Evolutionary conservation across 1,284 basidiomycete species (phyloP), one percentile per base, ranked within the genome.

Genomic region (Pseudozyma thailandica): DNA sequence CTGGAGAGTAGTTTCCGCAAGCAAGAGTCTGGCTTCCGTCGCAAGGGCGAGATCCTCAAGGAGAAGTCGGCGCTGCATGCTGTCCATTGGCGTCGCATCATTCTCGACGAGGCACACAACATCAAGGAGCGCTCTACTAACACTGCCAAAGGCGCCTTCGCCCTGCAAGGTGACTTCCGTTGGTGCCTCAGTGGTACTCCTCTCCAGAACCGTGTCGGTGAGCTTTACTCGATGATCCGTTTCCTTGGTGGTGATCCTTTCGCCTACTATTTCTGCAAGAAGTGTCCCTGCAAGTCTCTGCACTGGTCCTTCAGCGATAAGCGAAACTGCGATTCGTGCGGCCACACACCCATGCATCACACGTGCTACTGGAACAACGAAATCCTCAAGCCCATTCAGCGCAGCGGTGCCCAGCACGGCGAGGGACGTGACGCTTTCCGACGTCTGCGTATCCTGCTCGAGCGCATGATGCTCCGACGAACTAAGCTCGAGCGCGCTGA

Each of bases 181-280:
- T 99, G 96, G 96, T 98, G 96, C 84, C 86, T 99, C 28, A 97
- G 94, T 25, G 96, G 95, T n/a, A 97, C 94, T n/a, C 94, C 93
- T 0, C 72, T 84, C 35, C 84, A 98, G 84, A 83, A 83, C 53
- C 75, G 95, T 65, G 96, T 99, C 15, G 96, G 96, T 70, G 96
- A 99, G 83, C 85, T 99, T 39, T 99, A 98, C 85, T 96, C 94
- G 82, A 88, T 98, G 57, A 90, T 99, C 59, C 78, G 80, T 65
- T 76, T 81, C 61, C 64, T 79, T n/a, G 65, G 75, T 43, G 72
- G 75, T 37, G 75, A 77, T 49, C 68, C 70, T 27, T 73, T 66
- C 38, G 57, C 64, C 15, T 72, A 61, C 73, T 75, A 82, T 15
- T 69, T 75, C 90, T 91, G 91, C 84, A 92, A 92, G 82, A 83